Base-by-base conservation (phyloP, 345 rosid species). In the Sisymbrium altissimum region DNA sequence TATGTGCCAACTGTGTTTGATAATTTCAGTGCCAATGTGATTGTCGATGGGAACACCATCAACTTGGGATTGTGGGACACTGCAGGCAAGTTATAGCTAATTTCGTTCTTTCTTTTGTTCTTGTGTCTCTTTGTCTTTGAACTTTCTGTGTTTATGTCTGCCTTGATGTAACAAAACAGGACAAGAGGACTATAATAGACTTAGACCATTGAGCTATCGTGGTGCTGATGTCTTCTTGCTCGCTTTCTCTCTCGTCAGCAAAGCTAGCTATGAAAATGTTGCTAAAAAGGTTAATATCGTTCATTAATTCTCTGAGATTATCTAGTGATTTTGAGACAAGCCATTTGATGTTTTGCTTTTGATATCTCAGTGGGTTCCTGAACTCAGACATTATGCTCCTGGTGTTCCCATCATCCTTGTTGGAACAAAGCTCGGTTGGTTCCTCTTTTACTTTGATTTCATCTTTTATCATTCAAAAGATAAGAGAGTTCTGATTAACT, bases 221-320 rank as follows among this genome's bases (percentile, higher is more conserved):
- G 98, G 98, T 19, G 94, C 98, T 17, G 96, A 90, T 76, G 96
- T 92, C 50, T 92, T 92, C 85, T 78, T 92, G 67, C 88, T 92
- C 21, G 92, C 98, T 2, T 92, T 92, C 84, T 89, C 96, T 45
- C 92, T 92, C 68, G 86, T 89, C 68, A 88, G 96, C 92, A 92
- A 88, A 82, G 98, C 96, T 64, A 92, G 98, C 80, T 92, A 89
- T 62, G 98, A 92, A 82, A 88, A 89, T 79, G 85, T 88, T 61
- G 86, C 93, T 6, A 92, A 92, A 78, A 92, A 92, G 73, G 98
- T 88, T 66, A 59, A 21, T 3, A n/a, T 36, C 33, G 10, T 77
- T 21, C 46, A n/a, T 45, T 7, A 10, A 11, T 29, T 14, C 19
- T 45, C 7, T 3, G n/a, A 0, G 32, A 14, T 35, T 39, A 15